phyloP scores from a whole-genome alignment of 2,329 filamentous ascomycete genomes.

The Talaromyces sp. region DNA sequence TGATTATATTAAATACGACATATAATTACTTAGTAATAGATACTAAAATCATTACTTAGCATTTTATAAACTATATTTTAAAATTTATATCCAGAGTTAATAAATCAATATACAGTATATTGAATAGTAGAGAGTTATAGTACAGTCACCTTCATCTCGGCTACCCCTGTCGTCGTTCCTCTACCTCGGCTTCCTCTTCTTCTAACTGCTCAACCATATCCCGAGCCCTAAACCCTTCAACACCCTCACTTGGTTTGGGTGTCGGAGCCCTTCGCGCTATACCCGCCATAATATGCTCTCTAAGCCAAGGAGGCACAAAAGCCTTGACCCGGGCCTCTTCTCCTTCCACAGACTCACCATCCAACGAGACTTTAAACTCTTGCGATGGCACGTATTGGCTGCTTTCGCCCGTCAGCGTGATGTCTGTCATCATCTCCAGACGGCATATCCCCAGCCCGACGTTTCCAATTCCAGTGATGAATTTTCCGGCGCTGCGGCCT shows the following conservation, averaged over 20 bases:
- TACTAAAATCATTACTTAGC: too few relatives aligned
- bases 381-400: conserved; percentile 55
- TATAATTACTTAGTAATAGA: too few relatives aligned
- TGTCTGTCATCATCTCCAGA: conserved; percentile 83
- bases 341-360: conserved; percentile 34
- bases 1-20: too few relatives aligned
- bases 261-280: conserved; percentile 30
- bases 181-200: conserved; percentile 22
- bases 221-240: conserved; percentile 28
- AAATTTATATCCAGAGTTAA: too few relatives aligned
- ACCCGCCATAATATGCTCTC: conserved; percentile 37
- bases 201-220: conserved; percentile 32
- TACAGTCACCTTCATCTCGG: background rate
- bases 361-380: conserved; percentile 57
- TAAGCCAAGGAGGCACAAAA: conserved; percentile 75
- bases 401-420: conserved; percentile 63
- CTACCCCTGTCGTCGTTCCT: background rate
- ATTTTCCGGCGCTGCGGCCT: conserved; percentile 73
- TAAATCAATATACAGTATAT: background rate
- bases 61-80: too few relatives aligned
- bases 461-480: conserved; percentile 73
- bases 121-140: background rate
- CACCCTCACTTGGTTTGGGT: conserved; percentile 12
- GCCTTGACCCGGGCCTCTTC: conserved; percentile 62
- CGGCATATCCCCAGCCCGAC: conserved; percentile 82